Base-by-base conservation (phyloP, 2,329 filamentous ascomycete species). In the Botrytis paeoniae region DNA sequence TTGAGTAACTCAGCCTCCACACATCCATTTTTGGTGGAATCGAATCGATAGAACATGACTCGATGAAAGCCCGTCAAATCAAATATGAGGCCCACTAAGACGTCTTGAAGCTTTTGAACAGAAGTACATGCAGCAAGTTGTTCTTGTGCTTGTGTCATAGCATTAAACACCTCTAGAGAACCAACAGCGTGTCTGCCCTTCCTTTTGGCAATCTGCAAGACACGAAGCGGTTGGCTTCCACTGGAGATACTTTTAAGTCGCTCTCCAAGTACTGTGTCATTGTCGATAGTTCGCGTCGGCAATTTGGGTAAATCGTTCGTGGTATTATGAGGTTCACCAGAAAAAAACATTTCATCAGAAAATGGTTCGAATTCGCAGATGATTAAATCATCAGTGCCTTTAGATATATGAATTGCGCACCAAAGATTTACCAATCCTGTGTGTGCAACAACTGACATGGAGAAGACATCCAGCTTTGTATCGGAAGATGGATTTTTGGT, bases 11-110 rank as follows among this genome's bases (percentile, higher is more conserved):
- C 94, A 0, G 93, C 94, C 8, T 97, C 94, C 1, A 97, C 94
- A 72, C 92, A 90, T 20, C 78, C 78, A 71, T 80, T 80, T 57
- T 77, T 78, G n/a, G 73, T 48, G 6, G 69, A 57, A 80, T 97
- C 94, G 76, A 97, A 97, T 81, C 97, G 93, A 79, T 97, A 97
- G 1, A 97, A 88, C 93, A 97, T 95, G 65, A 97, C 93, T 22
- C 94, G 92, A 80, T 97, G 94, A 76, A 97, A 97, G 0, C 94
- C 94, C 0, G 94, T 97, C 65, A 97, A 81, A 78, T 97, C 94
- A 79, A 96, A 97, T 59, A 97, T 89, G 9, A 97, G 92, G 0
- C 94, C 94, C 0, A 95, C 92, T 3, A 96, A 82, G 6, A 95
- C 90, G 78, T 96, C 95, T 60, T 97, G 84, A 74, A 97, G 93